phyloP scores from a whole-genome alignment of 768 basidiomycete genomes.

The Mycena crocata region DNA sequence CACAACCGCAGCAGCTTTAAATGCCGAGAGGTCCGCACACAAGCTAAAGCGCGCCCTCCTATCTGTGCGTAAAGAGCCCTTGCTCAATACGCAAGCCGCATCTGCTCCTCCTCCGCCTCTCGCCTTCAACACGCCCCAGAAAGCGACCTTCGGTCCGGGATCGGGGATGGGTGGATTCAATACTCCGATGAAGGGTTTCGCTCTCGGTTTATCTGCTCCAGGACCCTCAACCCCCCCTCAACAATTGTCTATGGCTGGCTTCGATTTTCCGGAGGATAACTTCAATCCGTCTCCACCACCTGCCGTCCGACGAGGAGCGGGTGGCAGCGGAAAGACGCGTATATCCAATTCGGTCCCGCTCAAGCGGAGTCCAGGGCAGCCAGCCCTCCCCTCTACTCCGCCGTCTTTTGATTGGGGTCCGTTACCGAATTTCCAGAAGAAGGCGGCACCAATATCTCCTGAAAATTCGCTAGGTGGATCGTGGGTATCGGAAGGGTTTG shows the following conservation, averaged over 20 bases:
- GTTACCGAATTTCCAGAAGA: slow-evolving; percentile 57
- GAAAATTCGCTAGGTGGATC: slow-evolving; percentile 27
- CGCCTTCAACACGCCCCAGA: slow-evolving; percentile 53
- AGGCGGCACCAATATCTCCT: slow-evolving; percentile 36
- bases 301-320: slow-evolving; percentile 49
- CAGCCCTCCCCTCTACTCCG: slow-evolving; percentile 42
- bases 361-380: slow-evolving; percentile 46
- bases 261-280: slow-evolving; percentile 54
- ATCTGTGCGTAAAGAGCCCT: slow-evolving; percentile 67
- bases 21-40: slow-evolving; percentile 80
- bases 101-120: slow-evolving; percentile 48
- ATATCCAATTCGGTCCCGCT: slow-evolving; percentile 48
- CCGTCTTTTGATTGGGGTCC: slow-evolving; percentile 73
- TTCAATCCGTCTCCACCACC: slow-evolving; percentile 51
- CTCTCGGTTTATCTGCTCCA: slow-evolving; percentile 2
- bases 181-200: slow-evolving; percentile 4
- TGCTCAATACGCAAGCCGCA: slow-evolving; percentile 70
- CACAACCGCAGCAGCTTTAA: slow-evolving; percentile 84
- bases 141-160: slow-evolving; percentile 25
- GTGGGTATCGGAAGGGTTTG: slow-evolving; percentile 34
- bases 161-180: slow-evolving; percentile 23
- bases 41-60: slow-evolving; percentile 78
- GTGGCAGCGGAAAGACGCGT: slow-evolving; percentile 51
- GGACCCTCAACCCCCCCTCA: slow-evolving; percentile 18
- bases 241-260: slow-evolving; percentile 33